Conservation (phyloP, 441 rosid species). For the Eutrema salsugineum region DNA sequence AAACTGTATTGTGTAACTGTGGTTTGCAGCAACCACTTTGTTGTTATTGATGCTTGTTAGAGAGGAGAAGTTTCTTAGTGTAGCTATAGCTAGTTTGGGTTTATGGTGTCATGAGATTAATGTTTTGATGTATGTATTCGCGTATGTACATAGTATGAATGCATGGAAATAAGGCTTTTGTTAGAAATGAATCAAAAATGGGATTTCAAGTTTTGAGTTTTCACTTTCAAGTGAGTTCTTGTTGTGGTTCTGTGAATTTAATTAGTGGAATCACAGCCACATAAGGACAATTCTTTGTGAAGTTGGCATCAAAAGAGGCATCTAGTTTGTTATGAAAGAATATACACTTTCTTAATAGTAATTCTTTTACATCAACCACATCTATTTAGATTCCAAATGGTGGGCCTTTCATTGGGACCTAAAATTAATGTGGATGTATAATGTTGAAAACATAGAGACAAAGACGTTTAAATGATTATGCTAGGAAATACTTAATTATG, state of each 20-base stretch:
- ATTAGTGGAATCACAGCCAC: background rate
- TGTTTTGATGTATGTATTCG: background rate
- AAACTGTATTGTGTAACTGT: constrained; percentile 15
- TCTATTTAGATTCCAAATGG: background rate
- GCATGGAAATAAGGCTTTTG: background rate
- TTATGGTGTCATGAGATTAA: background rate
- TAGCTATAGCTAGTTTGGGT: background rate
- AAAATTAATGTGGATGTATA: background rate
- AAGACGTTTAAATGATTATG: no score
- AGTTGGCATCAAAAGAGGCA: constrained; percentile 6
- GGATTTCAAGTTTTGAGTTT: background rate
- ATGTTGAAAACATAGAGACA: no score
- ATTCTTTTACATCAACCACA: background rate
- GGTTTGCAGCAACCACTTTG: constrained; percentile 9
- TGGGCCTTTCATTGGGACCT: background rate
- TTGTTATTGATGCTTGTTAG: constrained; percentile 1
- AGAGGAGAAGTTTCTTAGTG: background rate
- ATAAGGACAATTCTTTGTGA: background rate
- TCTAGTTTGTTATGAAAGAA: background rate
- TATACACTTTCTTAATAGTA: background rate
- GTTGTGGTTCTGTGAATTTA: background rate
- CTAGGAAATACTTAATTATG: no score
- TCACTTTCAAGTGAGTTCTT: constrained; percentile 9
- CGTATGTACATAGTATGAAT: background rate
- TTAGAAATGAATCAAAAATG: background rate